Evolutionary conservation across 1,284 basidiomycete genomes (phyloP).

Genomic region (Coniophora puteana): DNA sequence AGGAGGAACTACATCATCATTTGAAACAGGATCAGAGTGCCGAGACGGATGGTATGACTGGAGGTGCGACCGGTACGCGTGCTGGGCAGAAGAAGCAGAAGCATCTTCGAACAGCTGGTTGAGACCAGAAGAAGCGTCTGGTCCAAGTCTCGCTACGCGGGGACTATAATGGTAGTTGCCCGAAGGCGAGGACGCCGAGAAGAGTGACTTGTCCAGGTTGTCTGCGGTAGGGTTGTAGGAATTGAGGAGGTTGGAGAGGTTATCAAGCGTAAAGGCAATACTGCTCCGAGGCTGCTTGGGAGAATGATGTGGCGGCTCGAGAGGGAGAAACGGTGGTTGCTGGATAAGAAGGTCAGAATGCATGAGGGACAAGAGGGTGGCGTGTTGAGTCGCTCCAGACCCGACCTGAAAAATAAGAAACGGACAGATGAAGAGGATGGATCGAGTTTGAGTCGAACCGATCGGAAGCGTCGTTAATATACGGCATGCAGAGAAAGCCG

Average conservation of each 20-base stretch:
- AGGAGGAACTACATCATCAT: slow-evolving; percentile 8
- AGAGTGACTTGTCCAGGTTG: slow-evolving; percentile 10
- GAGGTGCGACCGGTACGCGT: slow-evolving; percentile 12
- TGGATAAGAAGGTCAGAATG: slow-evolving; percentile 21
- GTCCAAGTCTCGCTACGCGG: no score
- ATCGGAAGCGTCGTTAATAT: slow-evolving; percentile 22
- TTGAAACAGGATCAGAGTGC: slow-evolving; percentile 5
- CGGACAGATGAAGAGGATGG: slow-evolving; percentile 9
- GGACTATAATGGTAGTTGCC: slow-evolving; percentile 7
- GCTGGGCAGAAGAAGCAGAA: slow-evolving; percentile 9
- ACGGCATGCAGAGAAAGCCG: no score
- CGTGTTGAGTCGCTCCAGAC: slow-evolving; percentile 12
- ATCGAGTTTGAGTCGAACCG: slow-evolving; percentile 22
- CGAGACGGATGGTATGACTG: slow-evolving; percentile 13
- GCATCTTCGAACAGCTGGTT: slow-evolving; percentile 11
- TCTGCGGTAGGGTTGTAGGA: background rate
- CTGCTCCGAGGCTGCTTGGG: slow-evolving; percentile 11
- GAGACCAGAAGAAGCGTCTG: slow-evolving; percentile 12
- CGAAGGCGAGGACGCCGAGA: slow-evolving; percentile 11
- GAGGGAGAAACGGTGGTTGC: slow-evolving; percentile 16
- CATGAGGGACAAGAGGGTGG: slow-evolving; percentile 15
- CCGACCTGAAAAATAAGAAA: slow-evolving; percentile 19
- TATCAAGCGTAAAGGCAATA: slow-evolving; percentile 2
- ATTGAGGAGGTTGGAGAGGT: slow-evolving; percentile 1
- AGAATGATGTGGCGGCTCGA: slow-evolving; percentile 1